Base-by-base conservation (phyloP, 805 yeast genomes). In the Saccharomycopsis sp. region DNA sequence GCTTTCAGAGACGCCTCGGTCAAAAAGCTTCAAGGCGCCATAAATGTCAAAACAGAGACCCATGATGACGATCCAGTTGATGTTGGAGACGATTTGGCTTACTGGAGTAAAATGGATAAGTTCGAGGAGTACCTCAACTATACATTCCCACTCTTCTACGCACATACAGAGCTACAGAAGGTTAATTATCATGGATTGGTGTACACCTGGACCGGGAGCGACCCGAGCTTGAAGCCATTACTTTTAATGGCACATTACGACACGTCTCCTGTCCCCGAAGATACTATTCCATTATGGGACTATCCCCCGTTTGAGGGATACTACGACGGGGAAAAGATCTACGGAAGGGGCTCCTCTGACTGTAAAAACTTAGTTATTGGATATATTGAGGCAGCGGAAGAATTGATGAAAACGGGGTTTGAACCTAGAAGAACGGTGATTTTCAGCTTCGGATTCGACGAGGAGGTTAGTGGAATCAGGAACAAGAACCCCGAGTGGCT, bases 311-410 rank as follows among this genome's bases (percentile, higher is more conserved):
- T 82, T 58, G 68, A 75, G n/a, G 90, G 87, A 14, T 74, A 78
- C 64, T 87, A 74, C 66, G 96, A 89, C 64, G 90, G 89, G n/a
- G 73, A 75, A 25, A 72, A 67, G 47, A 65, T 90, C 3, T 87
- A 82, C 78, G 96, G 96, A 1, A 79, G 96, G 65, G 96, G 97
- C 47, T 69, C 87, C 1, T 70, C 77, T 51, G 97, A 90, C 69
- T 84, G 90, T 68, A 90, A 89, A 70, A 84, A 84, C 67, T 71
- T 84, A 41, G 73, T 90, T 54, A 74, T 86, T 60, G 86, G 83
- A 1, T 78, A 85, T 55, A 68, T 89, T 67, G 92, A 87, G 67
- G 76, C 91, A 1, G 68, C 81, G 15, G 89, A 85, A 66, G 69
- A 73, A 57, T 69, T 86, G 34, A 66, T 87, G 23, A 64, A 71